Conservation (phyloP, 345 rosid genomes). For the Gossypium stocksii region DNA sequence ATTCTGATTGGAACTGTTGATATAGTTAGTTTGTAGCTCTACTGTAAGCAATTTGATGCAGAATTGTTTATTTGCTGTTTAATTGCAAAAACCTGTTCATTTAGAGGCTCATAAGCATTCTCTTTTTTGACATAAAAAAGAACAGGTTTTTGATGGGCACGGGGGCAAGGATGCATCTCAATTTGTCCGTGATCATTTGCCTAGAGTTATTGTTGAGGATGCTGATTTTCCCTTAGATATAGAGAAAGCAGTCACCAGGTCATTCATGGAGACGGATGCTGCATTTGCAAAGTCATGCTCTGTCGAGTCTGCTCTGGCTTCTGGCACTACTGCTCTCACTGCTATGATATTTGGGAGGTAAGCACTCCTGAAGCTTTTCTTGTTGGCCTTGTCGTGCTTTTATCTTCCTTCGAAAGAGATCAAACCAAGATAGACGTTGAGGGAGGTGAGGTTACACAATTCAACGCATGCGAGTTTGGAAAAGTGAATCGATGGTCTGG, state of each 20-base stretch:
- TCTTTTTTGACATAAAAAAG: slow-evolving; percentile 7
- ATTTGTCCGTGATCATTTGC: slow-evolving; percentile 74
- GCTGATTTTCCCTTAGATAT: slow-evolving; percentile 65
- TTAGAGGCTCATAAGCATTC: background rate
- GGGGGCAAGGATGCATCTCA: slow-evolving; percentile 72
- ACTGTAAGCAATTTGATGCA: too few relatives aligned
- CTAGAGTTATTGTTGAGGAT: slow-evolving; percentile 74
- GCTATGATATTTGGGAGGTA: slow-evolving; percentile 81
- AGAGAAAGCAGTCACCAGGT: slow-evolving; percentile 57
- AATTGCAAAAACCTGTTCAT: background rate
- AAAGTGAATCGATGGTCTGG: background rate
- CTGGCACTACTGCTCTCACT: slow-evolving; percentile 87
- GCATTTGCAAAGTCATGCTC: slow-evolving; percentile 59
- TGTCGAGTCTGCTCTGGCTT: slow-evolving; percentile 43
- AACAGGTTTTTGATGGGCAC: slow-evolving; percentile 86
- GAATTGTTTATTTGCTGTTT: too few relatives aligned
- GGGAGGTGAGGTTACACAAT: background rate
- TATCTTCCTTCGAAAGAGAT: background rate
- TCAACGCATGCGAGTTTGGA: background rate
- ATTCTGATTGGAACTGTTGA: too few relatives aligned
- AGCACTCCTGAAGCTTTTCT: slow-evolving; percentile 12
- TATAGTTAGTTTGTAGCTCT: too few relatives aligned
- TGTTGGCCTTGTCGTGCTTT: background rate
- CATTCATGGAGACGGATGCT: slow-evolving; percentile 70
- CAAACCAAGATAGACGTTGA: background rate